Percentiles rank a stretch among this genome's conserved stretches.
Conservation (phyloP, 2,329 filamentous ascomycete species). For the Aspergillus caelatus region DNA sequence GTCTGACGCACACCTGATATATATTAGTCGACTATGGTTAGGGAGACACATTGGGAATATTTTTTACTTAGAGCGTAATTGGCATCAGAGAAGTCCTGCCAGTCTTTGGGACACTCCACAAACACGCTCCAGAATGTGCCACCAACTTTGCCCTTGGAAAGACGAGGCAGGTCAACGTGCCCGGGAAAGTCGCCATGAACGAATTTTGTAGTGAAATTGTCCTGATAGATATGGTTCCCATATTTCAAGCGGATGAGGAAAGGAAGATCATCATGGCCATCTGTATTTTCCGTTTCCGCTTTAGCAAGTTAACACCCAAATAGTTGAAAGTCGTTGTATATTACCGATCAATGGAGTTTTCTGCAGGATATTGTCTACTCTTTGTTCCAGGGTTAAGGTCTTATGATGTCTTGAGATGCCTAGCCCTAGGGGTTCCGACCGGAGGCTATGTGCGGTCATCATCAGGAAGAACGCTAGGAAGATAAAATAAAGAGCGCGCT, state of each 20-base stretch:
- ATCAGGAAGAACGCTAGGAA: not conserved
- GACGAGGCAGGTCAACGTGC: conserved; percentile 79
- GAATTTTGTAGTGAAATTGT: conserved; percentile 75
- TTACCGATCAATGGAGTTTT: conserved; percentile 54
- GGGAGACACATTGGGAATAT: not conserved
- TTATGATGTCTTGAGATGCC: conserved; percentile 7
- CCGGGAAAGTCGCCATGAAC: conserved; percentile 66
- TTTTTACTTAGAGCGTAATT: conserved; percentile 68
- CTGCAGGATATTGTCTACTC: conserved; percentile 49
- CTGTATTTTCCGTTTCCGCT: conserved; percentile 53
- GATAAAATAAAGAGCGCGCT: not conserved
- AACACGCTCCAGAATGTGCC: conserved; percentile 95
- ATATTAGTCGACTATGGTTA: not conserved
- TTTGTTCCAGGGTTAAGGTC: conserved; percentile 32
- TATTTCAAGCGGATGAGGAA: conserved; percentile 69
- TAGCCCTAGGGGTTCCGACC: conserved; percentile 12
- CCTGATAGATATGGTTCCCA: conserved; percentile 75
- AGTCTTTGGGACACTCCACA: conserved; percentile 73
- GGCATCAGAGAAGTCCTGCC: conserved; percentile 71
- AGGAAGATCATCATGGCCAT: conserved; percentile 88
- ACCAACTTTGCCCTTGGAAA: conserved; percentile 66
- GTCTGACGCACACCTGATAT: conserved; percentile 34
- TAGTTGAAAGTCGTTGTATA: not conserved
- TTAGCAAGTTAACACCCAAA: not conserved
- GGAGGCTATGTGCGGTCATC: not conserved